These are phyloP conservation scores for Stemphylium vesicarium DNA, from an alignment of 2,329 filamentous ascomycete species.

Conservation along the genomic window DNA sequence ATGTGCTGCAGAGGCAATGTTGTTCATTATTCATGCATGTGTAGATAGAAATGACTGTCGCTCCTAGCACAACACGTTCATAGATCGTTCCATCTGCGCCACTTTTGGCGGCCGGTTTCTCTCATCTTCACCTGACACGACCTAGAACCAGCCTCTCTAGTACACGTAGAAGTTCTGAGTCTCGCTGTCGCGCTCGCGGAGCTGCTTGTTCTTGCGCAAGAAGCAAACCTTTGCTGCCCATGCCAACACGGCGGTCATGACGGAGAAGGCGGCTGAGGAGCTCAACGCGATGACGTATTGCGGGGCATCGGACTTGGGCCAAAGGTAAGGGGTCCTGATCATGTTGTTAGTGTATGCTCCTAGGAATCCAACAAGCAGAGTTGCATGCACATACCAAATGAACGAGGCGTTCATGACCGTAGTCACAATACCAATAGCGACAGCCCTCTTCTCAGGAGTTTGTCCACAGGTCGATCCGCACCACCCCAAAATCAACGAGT, in stretches of 20 bases:
- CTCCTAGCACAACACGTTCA: too few species aligned
- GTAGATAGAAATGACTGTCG: too few species aligned
- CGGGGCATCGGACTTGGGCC: constrained; percentile 41
- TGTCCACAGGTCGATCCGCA: constrained; percentile 53
- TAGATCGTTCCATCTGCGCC: too few species aligned
- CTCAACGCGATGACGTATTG: constrained; percentile 41
- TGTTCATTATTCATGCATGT: too few species aligned
- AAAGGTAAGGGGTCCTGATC: constrained; percentile 44
- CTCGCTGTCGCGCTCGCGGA: constrained; percentile 34
- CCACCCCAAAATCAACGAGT: constrained; percentile 55
- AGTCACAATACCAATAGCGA: constrained; percentile 54
- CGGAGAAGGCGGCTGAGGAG: constrained; percentile 41
- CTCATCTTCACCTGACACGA: neutral
- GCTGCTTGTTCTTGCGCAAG: constrained; percentile 41
- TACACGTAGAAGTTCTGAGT: constrained; percentile 41
- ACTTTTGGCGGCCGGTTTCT: too few species aligned
- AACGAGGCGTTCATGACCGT: constrained; percentile 52
- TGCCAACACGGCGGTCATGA: constrained; percentile 37
- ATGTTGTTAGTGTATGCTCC: constrained; percentile 4
- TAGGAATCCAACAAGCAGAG: neutral
- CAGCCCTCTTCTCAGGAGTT: constrained; percentile 56
- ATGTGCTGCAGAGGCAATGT: too few species aligned
- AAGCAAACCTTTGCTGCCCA: constrained; percentile 43
- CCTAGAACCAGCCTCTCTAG: constrained; percentile 9
- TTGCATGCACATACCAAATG: constrained; percentile 41